Evolutionary conservation across 768 basidiomycete species (phyloP).

Genomic region (Suillus clintonianus): DNA sequence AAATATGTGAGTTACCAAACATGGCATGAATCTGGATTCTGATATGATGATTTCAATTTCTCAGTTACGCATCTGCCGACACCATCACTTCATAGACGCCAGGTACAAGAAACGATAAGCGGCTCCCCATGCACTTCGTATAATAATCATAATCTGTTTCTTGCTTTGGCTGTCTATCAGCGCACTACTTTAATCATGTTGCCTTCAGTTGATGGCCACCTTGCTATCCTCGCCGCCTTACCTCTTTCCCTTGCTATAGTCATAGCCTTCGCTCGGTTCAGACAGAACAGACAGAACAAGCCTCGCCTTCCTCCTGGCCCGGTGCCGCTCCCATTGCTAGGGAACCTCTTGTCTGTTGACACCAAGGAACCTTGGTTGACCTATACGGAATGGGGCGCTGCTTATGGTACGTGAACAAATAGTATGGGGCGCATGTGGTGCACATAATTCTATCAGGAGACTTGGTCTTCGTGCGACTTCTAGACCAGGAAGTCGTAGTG

Average conservation of each 20-base stretch:
- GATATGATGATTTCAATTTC: too few species aligned
- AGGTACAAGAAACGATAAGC: too few species aligned
- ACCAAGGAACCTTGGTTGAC: constrained; percentile 31
- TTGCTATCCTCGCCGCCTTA: neutral
- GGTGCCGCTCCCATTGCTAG: constrained; percentile 43
- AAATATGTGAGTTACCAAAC: too few species aligned
- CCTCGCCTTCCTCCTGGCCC: constrained; percentile 49
- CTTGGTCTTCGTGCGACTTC: constrained; percentile 1
- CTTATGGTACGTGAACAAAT: constrained; percentile 18
- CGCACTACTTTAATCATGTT: neutral
- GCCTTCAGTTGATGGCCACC: neutral
- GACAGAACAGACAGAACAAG: neutral
- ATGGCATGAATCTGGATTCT: too few species aligned
- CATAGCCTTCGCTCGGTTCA: neutral
- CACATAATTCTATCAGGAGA: neutral
- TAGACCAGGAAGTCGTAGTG: constrained; percentile 3
- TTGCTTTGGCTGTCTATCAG: neutral
- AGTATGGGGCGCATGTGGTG: neutral
- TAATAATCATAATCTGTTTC: too few species aligned
- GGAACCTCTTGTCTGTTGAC: constrained; percentile 47
- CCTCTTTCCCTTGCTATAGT: neutral
- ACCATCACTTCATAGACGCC: too few species aligned
- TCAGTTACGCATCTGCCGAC: too few species aligned
- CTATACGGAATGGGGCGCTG: constrained; percentile 37
- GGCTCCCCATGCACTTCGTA: too few species aligned